Base-by-base conservation (phyloP, 768 basidiomycete species). In the Neoboletus subvelutipes region DNA sequence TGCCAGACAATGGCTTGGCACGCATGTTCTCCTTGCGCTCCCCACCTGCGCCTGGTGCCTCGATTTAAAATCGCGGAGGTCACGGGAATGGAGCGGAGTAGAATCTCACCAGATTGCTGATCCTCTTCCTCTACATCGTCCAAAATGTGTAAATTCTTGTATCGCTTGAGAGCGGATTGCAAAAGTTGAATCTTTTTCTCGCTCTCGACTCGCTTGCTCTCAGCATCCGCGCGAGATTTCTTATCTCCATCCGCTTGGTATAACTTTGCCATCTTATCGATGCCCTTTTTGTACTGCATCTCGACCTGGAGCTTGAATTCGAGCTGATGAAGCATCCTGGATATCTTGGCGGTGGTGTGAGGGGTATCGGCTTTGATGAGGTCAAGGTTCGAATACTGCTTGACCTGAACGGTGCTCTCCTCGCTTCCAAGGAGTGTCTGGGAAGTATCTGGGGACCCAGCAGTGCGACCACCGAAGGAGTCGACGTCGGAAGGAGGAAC, bases 281-380 rank as follows among this genome's bases (percentile, higher is more conserved):
- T 97, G 41, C 97, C 97, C 71, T 88, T 83, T 80, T 95, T 96
- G 80, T 98, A 98, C 76, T 98, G 94, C 77, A 90, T 84, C 75
- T 99, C 97, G 61, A 99, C 93, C 73, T 96, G 92, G 54, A 98
- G 86, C 77, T 99, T 99, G 84, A 98, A 99, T 75, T 98, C 95
- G 59, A 99, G 87, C 74, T 98, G 95, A 74, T 98, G 95, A 49
- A 98, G 84, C 95, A 98, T 98, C 64, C 85, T 85, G 41, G 94
- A 92, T 71, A 99, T 98, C 79, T 96, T 98, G 64, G 92, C 88
- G 2, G 95, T 89, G 20, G 94, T 94, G 69, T 96, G 85, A 17
- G 96, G 95, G 45, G 95, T 95, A 76, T 99, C 97, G 61, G 94
- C 94, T 76, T 95, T 95, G 74, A 97, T 93, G 60, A 99, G 78